Evolutionary conservation across 179 eudicot genomes (phyloP), one percentile per base, ranked within the genome.

Genomic region (Silene vulgaris): DNA sequence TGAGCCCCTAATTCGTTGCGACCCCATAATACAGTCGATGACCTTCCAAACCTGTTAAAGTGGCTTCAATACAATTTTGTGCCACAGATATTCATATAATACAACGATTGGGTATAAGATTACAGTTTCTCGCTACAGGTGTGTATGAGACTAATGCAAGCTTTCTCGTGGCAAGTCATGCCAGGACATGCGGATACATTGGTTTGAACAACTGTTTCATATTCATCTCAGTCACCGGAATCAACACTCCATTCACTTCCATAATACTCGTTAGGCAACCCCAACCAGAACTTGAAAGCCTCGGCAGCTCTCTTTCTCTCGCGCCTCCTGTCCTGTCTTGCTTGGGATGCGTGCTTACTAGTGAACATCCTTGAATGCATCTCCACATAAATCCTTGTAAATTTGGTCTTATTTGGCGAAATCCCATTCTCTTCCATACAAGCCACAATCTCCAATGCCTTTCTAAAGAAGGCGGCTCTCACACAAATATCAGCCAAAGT

Each of bases 301-400:
- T 96, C 98, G 0, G 99, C 97, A 12, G 99, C 97, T 82, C 96
- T 88, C 79, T 93, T 93, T 85, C 89, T 88, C 77, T 91, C 97
- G 70, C 72, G 85, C 75, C 99, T 87, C 71, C 92, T 76, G 52
- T 93, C 99, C 77, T 90, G 96, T 82, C 99, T 86, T 3, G 99
- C 97, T 85, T 82, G 82, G 1, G 99, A 96, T 5, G 99, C 97
- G 64, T 96, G 99, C 85, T 93, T 95, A 73, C 99, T 93, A 0
- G 97, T 96, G 80, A 96, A 96, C 97, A 96, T 96, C 85, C 89
- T 96, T 2, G 97, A 91, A 78, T 96, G 99, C 97, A 93, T 93
- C 86, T 96, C 99, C 4, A 96, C 97, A 74, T 96, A 96, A 66
- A 96, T 96, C 83, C 96, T 90, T 3, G 88, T 85, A 73, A 77